Percentiles rank a stretch among this genome's conserved stretches.
phyloP scores from a whole-genome alignment of 2,329 filamentous ascomycete genomes.

The Leptographium flavum region DNA sequence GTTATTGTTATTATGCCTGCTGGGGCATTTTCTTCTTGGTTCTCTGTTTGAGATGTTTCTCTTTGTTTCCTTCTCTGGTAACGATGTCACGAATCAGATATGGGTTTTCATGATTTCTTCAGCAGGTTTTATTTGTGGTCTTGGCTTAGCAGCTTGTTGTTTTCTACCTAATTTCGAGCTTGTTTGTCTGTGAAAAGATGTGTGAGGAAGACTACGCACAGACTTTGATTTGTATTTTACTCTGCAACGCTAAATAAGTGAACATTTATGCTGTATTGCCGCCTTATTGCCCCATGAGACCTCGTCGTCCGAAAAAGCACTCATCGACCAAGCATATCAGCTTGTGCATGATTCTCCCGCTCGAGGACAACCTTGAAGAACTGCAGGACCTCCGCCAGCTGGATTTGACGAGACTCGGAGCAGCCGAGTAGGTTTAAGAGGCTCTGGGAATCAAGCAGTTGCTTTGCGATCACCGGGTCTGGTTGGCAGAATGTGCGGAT shows the following conservation, averaged over 20 bases:
- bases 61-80: not conserved
- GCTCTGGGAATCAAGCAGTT: slow-evolving; percentile 37
- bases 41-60: not conserved
- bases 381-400: slow-evolving; percentile 33
- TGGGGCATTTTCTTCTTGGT: not conserved
- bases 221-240: too few species aligned
- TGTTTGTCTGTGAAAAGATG: too few species aligned
- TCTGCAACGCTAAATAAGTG: too few species aligned
- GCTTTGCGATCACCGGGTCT: slow-evolving; percentile 42
- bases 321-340: too few species aligned
- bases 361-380: slow-evolving; percentile 41
- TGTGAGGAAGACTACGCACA: too few species aligned
- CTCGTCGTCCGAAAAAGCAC: not conserved
- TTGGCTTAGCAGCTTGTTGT: too few species aligned
- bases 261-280: too few species aligned
- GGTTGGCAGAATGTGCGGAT: slow-evolving; percentile 44
- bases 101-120: not conserved
- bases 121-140: too few species aligned
- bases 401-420: slow-evolving; percentile 26
- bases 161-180: too few species aligned
- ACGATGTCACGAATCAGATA: not conserved
- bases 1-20: not conserved
- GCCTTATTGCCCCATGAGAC: too few species aligned
- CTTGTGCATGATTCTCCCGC: slow-evolving; percentile 20
- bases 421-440: slow-evolving; percentile 35